phyloP scores from a whole-genome alignment of 1,284 basidiomycete genomes.

The Cryptococcus maquisensis region DNA sequence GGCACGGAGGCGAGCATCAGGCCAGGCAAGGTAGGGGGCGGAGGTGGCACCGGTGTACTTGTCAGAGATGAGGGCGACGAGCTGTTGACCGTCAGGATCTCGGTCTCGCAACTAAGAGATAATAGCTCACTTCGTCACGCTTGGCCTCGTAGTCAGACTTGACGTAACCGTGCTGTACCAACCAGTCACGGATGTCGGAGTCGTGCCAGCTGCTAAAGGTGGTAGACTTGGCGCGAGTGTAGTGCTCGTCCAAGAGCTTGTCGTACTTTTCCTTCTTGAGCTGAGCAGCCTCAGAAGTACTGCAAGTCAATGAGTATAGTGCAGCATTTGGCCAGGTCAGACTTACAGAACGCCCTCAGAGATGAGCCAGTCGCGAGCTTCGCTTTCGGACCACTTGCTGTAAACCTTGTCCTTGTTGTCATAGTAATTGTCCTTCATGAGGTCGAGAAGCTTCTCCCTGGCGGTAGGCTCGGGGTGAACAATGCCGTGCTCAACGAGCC shows the following conservation, averaged over 20 bases:
- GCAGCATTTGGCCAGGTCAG: slow-evolving; percentile 12
- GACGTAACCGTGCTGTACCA: slow-evolving; percentile 69
- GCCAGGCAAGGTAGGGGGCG: slow-evolving; percentile 75
- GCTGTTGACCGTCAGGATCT: slow-evolving; percentile 6
- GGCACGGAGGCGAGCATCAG: slow-evolving; percentile 78
- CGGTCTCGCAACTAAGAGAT: neutral
- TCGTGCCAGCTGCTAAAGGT: slow-evolving; percentile 73
- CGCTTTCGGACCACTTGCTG: slow-evolving; percentile 58
- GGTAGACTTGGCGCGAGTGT: slow-evolving; percentile 63
- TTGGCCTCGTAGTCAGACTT: slow-evolving; percentile 63
- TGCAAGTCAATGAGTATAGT: slow-evolving; percentile 5
- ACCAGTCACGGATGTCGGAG: slow-evolving; percentile 68
- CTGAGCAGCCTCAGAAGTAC: slow-evolving; percentile 57
- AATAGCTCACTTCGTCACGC: slow-evolving; percentile 62
- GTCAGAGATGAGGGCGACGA: slow-evolving; percentile 28
- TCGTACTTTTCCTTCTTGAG: slow-evolving; percentile 69
- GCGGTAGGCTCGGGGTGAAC: slow-evolving; percentile 60
- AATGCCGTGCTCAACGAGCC: slow-evolving; percentile 75
- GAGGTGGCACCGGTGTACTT: slow-evolving; percentile 51
- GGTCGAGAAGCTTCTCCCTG: slow-evolving; percentile 63
- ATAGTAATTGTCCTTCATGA: slow-evolving; percentile 80
- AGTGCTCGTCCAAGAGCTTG: slow-evolving; percentile 71
- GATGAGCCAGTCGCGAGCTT: slow-evolving; percentile 51
- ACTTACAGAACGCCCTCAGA: slow-evolving; percentile 47
- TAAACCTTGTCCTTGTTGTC: slow-evolving; percentile 59